A percentile compares a stretch with the other conserved stretches of the same genome.
These are phyloP conservation scores for Salix purpurea DNA, from an alignment of 345 rosid species.

Conservation along the genomic window DNA sequence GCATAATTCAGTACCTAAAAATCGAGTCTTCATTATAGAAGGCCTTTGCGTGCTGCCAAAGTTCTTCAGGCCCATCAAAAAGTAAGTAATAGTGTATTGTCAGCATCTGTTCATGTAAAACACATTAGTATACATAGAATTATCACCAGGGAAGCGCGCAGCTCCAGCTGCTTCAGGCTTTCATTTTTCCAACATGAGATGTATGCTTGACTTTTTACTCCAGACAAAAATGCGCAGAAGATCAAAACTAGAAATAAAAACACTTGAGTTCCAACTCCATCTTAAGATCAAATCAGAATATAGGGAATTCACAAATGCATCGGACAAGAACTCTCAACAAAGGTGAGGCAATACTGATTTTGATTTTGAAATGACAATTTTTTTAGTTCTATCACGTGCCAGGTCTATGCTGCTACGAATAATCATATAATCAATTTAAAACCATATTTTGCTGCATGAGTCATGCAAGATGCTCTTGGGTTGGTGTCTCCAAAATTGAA, in stretches of 20 bases:
- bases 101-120: slow-evolving; percentile 59
- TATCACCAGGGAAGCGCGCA: background rate
- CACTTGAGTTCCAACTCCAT: no score
- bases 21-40: slow-evolving; percentile 64
- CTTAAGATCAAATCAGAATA: background rate
- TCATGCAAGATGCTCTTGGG: no score
- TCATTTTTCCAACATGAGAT: background rate
- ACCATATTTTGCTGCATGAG: no score
- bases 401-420: no score
- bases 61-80: slow-evolving; percentile 82
- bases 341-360: no score
- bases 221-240: background rate
- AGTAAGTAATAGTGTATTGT: slow-evolving; percentile 90
- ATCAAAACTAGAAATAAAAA: background rate
- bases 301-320: no score
- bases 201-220: background rate
- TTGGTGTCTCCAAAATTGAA: no score
- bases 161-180: background rate
- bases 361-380: no score
- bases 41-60: slow-evolving; percentile 63
- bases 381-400: no score
- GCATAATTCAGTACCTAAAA: slow-evolving; percentile 52
- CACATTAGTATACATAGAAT: slow-evolving; percentile 5
- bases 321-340: no score
- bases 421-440: no score